Evolutionary conservation across 345 rosid species (phyloP).

Genomic region (Populus simonii): DNA sequence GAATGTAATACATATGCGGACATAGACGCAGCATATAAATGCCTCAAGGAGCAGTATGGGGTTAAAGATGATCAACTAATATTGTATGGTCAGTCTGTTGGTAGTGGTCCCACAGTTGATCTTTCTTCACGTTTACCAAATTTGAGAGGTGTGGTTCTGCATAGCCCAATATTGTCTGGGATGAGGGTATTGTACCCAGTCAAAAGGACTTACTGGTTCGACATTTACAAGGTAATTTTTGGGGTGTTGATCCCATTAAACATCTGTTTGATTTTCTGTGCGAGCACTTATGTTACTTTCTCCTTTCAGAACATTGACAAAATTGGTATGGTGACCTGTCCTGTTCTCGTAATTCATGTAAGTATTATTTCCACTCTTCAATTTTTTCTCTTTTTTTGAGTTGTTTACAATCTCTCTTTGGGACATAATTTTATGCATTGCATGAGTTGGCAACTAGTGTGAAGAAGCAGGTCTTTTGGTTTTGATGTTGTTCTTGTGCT

Average conservation of each 20-base stretch:
- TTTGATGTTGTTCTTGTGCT: constrained; percentile 2
- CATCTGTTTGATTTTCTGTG: constrained; percentile 4
- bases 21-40: constrained; percentile 75
- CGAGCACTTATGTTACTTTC: constrained; percentile 7
- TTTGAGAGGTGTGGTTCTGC: constrained; percentile 78
- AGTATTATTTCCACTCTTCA: constrained; percentile 30
- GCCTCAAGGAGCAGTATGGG: constrained; percentile 83
- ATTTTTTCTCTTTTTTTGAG: not conserved
- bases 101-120: constrained; percentile 96
- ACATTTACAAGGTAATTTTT: constrained; percentile 74
- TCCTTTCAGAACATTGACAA: constrained; percentile 82
- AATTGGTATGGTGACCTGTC: constrained; percentile 69
- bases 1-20: constrained; percentile 94
- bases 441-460: not conserved
- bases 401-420: not conserved
- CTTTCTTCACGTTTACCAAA: constrained; percentile 78
- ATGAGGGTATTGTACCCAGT: constrained; percentile 91
- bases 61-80: constrained; percentile 85
- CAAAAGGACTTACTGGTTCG: constrained; percentile 94
- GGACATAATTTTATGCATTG: not conserved
- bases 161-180: constrained; percentile 89
- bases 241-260: not conserved
- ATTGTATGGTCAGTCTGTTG: constrained; percentile 95
- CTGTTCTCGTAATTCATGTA: constrained; percentile 83
- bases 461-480: not conserved